Percentiles rank a stretch among this genome's conserved stretches.
These are phyloP conservation scores for Oryza australiensis DNA, from an alignment of 176 grass and related monocot species.

Conservation along the genomic window DNA sequence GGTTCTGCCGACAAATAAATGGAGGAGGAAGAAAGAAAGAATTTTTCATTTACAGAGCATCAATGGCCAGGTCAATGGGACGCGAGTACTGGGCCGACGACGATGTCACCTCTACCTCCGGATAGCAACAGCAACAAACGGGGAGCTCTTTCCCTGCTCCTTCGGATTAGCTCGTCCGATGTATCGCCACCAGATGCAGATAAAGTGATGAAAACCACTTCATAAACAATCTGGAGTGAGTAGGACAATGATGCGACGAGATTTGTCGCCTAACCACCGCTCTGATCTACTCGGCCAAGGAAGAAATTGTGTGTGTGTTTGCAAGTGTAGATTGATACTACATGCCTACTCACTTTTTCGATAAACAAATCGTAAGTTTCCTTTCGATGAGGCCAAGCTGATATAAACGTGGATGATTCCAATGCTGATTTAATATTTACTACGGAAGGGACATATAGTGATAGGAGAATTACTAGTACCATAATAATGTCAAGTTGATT, in stretches of 20 bases:
- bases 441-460: background rate
- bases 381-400: constrained; percentile 1
- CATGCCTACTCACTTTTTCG: background rate
- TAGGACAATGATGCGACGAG: constrained; percentile 25
- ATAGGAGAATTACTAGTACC: background rate
- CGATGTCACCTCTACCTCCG: background rate
- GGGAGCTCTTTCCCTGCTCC: constrained; percentile 32
- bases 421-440: background rate
- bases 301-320: background rate
- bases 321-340: background rate
- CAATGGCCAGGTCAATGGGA: constrained; percentile 21
- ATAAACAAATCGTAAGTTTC: background rate
- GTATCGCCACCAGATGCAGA: constrained; percentile 34
- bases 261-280: constrained; percentile 28
- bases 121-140: constrained; percentile 25
- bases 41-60: background rate
- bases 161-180: constrained; percentile 42
- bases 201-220: background rate
- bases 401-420: background rate
- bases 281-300: background rate
- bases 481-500: background rate
- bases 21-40: background rate
- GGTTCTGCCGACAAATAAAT: constrained; percentile 18
- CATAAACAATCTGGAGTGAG: constrained; percentile 33
- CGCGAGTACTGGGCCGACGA: constrained; percentile 7